phyloP scores from a whole-genome alignment of 345 rosid species.

The Psidium friedrichsthalianum region DNA sequence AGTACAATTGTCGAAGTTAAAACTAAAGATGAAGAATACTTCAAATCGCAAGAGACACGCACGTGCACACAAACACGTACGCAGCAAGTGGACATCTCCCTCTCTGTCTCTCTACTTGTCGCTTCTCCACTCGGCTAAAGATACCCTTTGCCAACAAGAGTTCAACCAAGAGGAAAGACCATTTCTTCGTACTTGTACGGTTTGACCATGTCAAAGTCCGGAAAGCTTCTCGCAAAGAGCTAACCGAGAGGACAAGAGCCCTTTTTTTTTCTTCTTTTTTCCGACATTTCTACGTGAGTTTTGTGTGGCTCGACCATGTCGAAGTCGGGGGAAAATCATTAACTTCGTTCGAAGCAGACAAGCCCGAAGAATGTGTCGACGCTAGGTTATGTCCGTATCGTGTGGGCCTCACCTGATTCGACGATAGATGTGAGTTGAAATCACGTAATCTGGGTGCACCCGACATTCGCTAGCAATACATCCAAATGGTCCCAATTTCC shows the following conservation, averaged over 20 bases:
- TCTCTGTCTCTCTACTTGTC: neutral
- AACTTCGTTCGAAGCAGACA: rapidly evolving
- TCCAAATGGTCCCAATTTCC: neutral
- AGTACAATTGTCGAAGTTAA: neutral
- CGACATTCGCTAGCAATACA: neutral
- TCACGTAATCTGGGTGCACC: rapidly evolving
- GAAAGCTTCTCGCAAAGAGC: neutral
- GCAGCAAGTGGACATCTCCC: neutral
- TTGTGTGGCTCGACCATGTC: rapidly evolving
- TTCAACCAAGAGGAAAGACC: neutral
- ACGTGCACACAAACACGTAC: neutral
- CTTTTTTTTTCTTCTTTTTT: rapidly evolving
- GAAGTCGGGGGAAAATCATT: neutral
- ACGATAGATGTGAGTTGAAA: neutral
- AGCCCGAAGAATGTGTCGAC: rapidly evolving
- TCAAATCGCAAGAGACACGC: neutral
- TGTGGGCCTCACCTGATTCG: neutral
- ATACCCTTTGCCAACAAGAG: neutral
- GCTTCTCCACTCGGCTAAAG: neutral
- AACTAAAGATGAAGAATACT: neutral
- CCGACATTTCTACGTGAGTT: rapidly evolving
- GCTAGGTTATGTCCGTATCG: neutral
- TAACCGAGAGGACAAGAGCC: neutral
- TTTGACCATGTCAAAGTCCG: neutral
- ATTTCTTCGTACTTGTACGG: neutral